Evolutionary conservation across 2,329 filamentous ascomycete genomes (phyloP).

Genomic region (Didymella glomerata): DNA sequence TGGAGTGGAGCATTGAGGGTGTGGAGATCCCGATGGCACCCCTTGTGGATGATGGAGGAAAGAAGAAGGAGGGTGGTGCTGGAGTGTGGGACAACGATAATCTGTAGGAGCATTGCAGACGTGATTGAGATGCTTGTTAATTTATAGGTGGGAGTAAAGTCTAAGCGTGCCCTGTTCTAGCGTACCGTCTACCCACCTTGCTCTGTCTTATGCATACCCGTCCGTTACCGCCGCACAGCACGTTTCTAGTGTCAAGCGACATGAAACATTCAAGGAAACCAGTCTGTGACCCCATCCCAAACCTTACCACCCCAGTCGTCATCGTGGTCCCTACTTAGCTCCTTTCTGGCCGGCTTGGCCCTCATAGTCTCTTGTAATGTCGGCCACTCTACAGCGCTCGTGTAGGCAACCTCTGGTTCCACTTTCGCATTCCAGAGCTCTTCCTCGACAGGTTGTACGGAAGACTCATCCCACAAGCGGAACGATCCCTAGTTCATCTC

Average conservation of each 20-base stretch:
- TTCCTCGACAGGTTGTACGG: background rate
- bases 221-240: background rate
- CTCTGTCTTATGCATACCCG: background rate
- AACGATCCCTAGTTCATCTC: background rate
- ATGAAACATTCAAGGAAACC: conserved; percentile 14
- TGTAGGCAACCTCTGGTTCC: conserved; percentile 5
- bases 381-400: conserved; percentile 29
- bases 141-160: background rate
- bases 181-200: background rate
- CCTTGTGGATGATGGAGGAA: conserved; percentile 38
- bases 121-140: background rate
- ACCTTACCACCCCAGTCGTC: conserved; percentile 12
- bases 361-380: conserved; percentile 26
- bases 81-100: conserved; percentile 20
- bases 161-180: background rate
- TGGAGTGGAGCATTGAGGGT: conserved; percentile 67
- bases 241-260: background rate
- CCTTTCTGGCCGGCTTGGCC: background rate
- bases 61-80: conserved; percentile 34
- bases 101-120: background rate
- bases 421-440: background rate
- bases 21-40: conserved; percentile 60
- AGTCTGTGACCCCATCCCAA: conserved; percentile 28
- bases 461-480: conserved; percentile 3
- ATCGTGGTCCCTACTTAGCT: background rate